Base-by-base conservation (phyloP, 2,329 filamentous ascomycete species). In the Exophiala oligosperma region DNA sequence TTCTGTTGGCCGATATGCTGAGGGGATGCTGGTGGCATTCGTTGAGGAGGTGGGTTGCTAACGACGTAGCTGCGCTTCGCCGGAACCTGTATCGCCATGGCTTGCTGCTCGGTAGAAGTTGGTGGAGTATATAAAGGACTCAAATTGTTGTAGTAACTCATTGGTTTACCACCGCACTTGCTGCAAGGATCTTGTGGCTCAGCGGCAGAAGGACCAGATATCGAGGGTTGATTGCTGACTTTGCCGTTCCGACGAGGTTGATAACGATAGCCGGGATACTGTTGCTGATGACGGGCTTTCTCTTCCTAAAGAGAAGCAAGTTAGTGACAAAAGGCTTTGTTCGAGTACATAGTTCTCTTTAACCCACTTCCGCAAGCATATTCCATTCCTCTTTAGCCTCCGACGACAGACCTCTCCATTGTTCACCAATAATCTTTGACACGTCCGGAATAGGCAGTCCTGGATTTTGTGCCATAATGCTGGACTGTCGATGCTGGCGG, bases 231-330 rank as follows among this genome's bases (percentile, higher is more conserved):
- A 50, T 65, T 72, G 43, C 74, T 75, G 57, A 71, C 70, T 56
- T 70, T 76, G 11, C 75, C 74, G 64, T 83, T 84, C 37, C 90
- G 84, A 21, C 77, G 77, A 37, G 94, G 94, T 72, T 96, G 91
- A 71, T 97, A 99, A 63, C 92, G 87, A 75, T 99, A 99, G 65
- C 91, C 89, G 2, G 94, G 94, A 72, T 97, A 96, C 75, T 92
- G 90, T 63, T 87, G 86, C 69, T 91, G 88, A 73, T 99, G 94
- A 17, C 90, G 88, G 61, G 86, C 80, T 78, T 97, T 97, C 73
- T 97, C 94, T 76, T 96, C 84, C 85, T 88, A 66, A 43, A 61
- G 49, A 60, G 53, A 28, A 68, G 56, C 23, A 40, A 49, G 47
- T 63, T 11, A 63, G 52, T 35, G 9, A 59, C 51, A 66, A 64